phyloP scores from a whole-genome alignment of 2,329 filamentous ascomycete species.

The Cladophialophora psammophila region DNA sequence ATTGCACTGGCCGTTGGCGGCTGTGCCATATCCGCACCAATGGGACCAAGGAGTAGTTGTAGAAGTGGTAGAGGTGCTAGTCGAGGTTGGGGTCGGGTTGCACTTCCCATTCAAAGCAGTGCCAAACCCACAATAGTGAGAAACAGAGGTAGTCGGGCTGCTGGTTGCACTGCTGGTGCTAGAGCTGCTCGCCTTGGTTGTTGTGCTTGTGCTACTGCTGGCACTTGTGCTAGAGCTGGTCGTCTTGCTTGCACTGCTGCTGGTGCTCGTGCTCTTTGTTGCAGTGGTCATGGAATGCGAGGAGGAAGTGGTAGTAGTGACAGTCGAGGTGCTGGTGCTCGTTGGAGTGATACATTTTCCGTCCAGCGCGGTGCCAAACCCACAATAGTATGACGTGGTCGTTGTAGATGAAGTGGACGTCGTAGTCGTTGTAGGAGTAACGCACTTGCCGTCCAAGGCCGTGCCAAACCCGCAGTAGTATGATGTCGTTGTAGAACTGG shows the following conservation, averaged over 20 bases:
- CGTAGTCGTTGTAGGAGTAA: constrained; percentile 25
- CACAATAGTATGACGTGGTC: constrained; percentile 24
- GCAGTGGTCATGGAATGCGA: constrained; percentile 4
- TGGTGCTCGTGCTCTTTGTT: background rate
- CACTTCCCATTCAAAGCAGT: constrained; percentile 31
- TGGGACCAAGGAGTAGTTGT: constrained; percentile 20
- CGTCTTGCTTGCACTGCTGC: background rate
- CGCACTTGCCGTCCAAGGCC: constrained; percentile 30
- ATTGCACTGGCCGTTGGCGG: constrained; percentile 28
- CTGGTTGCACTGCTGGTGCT: constrained; percentile 20
- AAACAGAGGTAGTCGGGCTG: constrained; percentile 17
- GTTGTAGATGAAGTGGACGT: constrained; percentile 12
- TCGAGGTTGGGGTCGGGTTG: constrained; percentile 28
- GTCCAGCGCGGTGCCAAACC: constrained; percentile 29
- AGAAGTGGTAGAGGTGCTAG: constrained; percentile 11
- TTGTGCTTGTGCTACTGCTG: constrained; percentile 14
- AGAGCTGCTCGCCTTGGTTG: constrained; percentile 10
- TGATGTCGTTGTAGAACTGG: constrained; percentile 15
- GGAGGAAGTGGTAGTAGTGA: constrained; percentile 7
- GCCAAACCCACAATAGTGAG: constrained; percentile 34
- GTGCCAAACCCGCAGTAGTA: constrained; percentile 30
- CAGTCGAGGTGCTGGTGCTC: constrained; percentile 12
- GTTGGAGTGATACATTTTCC: constrained; percentile 26
- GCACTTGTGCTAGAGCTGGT: constrained; percentile 10
- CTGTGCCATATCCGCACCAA: constrained; percentile 31